Evolutionary conservation across 2,329 filamentous ascomycete genomes (phyloP), one percentile per base, ranked within the genome.

Genomic region (Corniculantispora saksenae): DNA sequence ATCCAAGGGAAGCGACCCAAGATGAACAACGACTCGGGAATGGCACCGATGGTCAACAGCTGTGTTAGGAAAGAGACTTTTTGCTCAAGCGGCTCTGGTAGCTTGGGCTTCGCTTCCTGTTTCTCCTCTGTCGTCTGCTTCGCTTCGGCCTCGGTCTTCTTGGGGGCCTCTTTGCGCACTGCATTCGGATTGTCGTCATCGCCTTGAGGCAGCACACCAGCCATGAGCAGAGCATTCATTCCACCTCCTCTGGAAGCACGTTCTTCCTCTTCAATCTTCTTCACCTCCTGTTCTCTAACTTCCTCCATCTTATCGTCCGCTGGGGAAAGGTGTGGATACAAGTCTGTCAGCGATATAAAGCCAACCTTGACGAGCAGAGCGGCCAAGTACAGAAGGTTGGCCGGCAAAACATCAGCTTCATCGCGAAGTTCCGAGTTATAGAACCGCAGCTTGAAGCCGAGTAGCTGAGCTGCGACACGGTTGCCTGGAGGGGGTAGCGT

Each of bases 401-500:
- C 92, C 0, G 95, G 95, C 2, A 98, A 83, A 3, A 89, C 84
- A 72, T 98, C 95, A 1, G 85, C 82, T 62, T 89, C 85, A 66
- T 92, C 88, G 64, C 94, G 87, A 43, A 91, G 89, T 32, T 89
- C 83, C 0, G 93, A 96, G 48, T 92, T 91, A 74, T 99, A 99
- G 77, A 97, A 99, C 17, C 92, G 91, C 59, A 99, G 85, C 78
- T 99, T 99, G 84, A 99, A 99, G 4, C 95, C 95, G 17, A 99
- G 88, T 3, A 99, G 85, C 75, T 98, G 95, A 35, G 96, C 96
- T 1, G 95, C 95, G 66, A 96, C 92, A 51, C 90, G 88, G 75
- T 97, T 99, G 35, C 96, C 95, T 35, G 86, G 83, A 1, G 94
- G 93, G 5, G 94, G 94, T 3, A 95, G 79, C 0, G 92, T 96